Conservation (phyloP, 805 yeast species). For the Yarrowia bubula region DNA sequence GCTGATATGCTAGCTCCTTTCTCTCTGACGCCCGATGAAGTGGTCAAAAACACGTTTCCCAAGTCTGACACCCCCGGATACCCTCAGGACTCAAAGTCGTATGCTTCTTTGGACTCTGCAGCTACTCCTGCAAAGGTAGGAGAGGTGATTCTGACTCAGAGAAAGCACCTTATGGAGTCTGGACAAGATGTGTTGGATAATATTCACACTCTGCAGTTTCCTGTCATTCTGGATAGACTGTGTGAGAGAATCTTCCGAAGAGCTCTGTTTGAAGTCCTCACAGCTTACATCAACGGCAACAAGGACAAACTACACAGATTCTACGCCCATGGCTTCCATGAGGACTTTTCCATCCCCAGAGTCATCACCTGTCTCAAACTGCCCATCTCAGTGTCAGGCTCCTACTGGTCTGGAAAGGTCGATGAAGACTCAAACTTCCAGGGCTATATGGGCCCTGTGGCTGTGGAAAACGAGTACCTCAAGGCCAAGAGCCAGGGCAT, state of each 20-base stretch:
- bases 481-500: conserved; percentile 9
- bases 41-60: conserved; percentile 5
- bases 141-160: conserved; percentile 16
- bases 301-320: conserved; percentile 12
- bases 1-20: conserved; percentile 9
- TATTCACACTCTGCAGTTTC: conserved; percentile 19
- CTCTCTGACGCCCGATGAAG: conserved; percentile 9
- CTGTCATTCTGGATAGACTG: conserved; percentile 19
- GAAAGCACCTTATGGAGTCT: conserved; percentile 20
- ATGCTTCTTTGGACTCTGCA: conserved; percentile 2
- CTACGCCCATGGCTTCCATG: conserved; percentile 24
- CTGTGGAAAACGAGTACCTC: conserved; percentile 24
- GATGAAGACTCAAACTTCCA: conserved; percentile 30
- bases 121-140: conserved; percentile 18
- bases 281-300: conserved; percentile 17
- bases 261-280: conserved; percentile 15
- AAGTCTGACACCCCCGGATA: conserved; percentile 13
- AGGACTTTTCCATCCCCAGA: conserved; percentile 24
- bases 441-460: conserved; percentile 27
- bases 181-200: conserved; percentile 23
- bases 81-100: not conserved
- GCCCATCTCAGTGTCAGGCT: conserved; percentile 28
- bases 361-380: conserved; percentile 25
- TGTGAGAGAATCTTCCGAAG: conserved; percentile 24
- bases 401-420: conserved; percentile 30